Base-by-base conservation (phyloP, 306 rosid genomes). In the Cicer bijugum region DNA sequence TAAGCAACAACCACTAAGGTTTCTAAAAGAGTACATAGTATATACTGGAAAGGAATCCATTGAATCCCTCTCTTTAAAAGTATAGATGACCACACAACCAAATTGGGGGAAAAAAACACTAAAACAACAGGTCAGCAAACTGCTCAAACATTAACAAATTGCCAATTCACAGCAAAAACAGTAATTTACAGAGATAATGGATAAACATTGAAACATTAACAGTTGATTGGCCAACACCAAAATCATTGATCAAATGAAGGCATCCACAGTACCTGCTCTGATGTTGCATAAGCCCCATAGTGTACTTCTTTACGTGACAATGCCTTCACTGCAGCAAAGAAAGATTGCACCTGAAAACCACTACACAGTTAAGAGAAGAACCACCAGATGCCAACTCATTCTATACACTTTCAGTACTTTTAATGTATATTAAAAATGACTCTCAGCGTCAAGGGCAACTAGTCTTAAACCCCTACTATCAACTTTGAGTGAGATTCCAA, bases 211-310 rank as follows among this genome's bases (percentile, higher is more conserved):
- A 55, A 63, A 74, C 11, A 45, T 51, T 15, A 4, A 47, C 37
- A 37, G 45, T 51, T 77, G 19, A 56, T 69, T 78, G 66, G 45
- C 46, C 60, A 69, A 50, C 56, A 15, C 57, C 12, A 63, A n/a
- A 65, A 38, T 75, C 20, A 37, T 59, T 43, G 63, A 69, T 57
- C 55, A 33, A 52, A 48, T 76, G 78, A 75, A 63, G 62, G 58
- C 17, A 67, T 23, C 69, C 53, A 74, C 9, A 9, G 23, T 85
- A 91, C 99, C 99, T 94, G 99, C 80, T 94, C 99, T 23, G 91
- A 86, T 66, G 99, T 91, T 46, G 99, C 99, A 94, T 88, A 75
- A 28, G 95, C 95, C 80, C 99, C 99, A 91, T 94, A 94, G 82
- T 94, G 97, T 75, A 94, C 97, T 84, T 94, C 99, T 86, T 94